These are phyloP conservation scores for Lactarius deliciosus DNA, from an alignment of 768 basidiomycete species.

Conservation along the genomic window DNA sequence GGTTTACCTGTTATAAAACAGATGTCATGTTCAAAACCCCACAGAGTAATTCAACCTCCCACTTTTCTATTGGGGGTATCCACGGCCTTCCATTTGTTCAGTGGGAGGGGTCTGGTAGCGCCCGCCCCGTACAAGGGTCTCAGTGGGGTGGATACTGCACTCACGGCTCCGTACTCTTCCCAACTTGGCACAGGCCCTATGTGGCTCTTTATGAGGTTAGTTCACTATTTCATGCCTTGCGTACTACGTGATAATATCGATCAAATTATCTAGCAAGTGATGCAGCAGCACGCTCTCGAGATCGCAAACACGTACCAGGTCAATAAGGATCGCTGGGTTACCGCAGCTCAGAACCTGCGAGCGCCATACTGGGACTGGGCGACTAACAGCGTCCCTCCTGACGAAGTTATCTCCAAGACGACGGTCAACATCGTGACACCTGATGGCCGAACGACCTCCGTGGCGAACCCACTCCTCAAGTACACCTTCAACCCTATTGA, in stretches of 20 bases:
- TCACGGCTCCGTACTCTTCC: conserved; percentile 54
- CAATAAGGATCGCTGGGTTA: conserved; percentile 33
- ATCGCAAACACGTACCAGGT: conserved; percentile 45
- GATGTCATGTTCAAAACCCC: conserved; percentile 36
- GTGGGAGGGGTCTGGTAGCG: conserved; percentile 44
- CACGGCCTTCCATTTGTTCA: conserved; percentile 49
- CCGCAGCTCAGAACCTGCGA: conserved; percentile 40
- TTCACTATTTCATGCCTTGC: neutral
- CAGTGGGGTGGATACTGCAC: conserved; percentile 52
- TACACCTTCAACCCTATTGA: conserved; percentile 41
- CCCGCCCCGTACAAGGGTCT: conserved; percentile 31
- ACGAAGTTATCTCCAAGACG: conserved; percentile 40
- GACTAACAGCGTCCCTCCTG: conserved; percentile 39
- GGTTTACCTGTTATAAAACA: conserved; percentile 24
- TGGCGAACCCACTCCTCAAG: conserved; percentile 38
- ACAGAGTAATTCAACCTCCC: conserved; percentile 40
- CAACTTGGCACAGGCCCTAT: conserved; percentile 58
- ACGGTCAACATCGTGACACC: conserved; percentile 39
- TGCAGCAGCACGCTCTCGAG: conserved; percentile 41
- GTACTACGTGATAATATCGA: neutral
- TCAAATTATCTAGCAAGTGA: conserved; percentile 43
- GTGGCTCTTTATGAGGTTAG: conserved; percentile 50
- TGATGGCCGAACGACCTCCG: conserved; percentile 34
- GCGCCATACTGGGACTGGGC: conserved; percentile 58
- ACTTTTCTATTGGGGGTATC: conserved; percentile 50